These are phyloP conservation scores for Leptomonas pyrrhocoris DNA, from an alignment of 208 protist species.

Conservation along the genomic window DNA sequence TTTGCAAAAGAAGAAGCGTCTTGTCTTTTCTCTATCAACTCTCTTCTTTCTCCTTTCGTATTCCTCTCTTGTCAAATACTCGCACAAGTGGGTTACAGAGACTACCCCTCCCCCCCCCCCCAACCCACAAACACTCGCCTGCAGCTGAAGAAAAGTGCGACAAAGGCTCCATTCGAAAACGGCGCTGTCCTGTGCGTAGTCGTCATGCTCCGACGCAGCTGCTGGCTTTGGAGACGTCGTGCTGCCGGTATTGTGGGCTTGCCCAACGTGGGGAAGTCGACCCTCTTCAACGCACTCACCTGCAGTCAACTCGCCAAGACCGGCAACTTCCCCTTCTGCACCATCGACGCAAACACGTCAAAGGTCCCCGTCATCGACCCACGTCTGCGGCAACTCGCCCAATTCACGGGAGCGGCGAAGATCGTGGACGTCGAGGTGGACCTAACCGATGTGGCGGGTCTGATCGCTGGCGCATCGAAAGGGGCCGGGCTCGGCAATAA, in stretches of 20 bases:
- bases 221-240: conserved; percentile 38
- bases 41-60: conserved; percentile 11
- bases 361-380: conserved; percentile 79
- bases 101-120: not conserved
- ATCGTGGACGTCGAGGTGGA: conserved; percentile 85
- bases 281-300: conserved; percentile 94
- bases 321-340: conserved; percentile 94
- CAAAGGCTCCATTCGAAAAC: too few species aligned
- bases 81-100: too few species aligned
- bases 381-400: conserved; percentile 71
- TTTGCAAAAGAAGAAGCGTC: too few species aligned
- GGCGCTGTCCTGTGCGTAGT: too few species aligned
- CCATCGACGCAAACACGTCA: conserved; percentile 91
- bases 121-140: too few species aligned
- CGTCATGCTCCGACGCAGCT: conserved; percentile 29
- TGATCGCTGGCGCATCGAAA: conserved; percentile 86
- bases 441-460: conserved; percentile 88
- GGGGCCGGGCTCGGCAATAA: conserved; percentile 89
- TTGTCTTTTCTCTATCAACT: too few species aligned
- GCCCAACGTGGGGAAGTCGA: conserved; percentile 93
- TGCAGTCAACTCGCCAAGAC: conserved; percentile 87
- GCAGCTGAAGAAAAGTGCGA: too few species aligned
- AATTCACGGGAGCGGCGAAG: conserved; percentile 63
- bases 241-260: conserved; percentile 89
- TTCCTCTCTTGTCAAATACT: not conserved